Conservation (phyloP, 2,329 filamentous ascomycete species). For the Fusarium poae region DNA sequence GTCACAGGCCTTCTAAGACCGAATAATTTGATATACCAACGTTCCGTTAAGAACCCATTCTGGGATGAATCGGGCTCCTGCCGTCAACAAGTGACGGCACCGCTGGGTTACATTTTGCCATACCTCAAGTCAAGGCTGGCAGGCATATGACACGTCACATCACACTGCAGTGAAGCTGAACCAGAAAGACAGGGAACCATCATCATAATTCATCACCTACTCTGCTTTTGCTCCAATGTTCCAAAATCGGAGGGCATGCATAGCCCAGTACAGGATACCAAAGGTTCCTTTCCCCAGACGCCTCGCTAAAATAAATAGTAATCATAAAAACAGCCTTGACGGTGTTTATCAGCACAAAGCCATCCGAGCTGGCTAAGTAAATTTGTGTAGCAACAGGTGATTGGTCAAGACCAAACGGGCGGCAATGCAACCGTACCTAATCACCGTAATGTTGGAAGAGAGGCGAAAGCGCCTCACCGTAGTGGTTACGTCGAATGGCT, state of each 20-base stretch:
- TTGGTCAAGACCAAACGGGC: constrained; percentile 18
- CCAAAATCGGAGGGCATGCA: constrained; percentile 31
- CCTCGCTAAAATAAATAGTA: constrained; percentile 52
- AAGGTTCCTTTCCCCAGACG: constrained; percentile 50
- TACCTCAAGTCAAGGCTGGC: constrained; percentile 13
- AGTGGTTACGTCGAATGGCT: constrained; percentile 95
- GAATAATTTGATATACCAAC: constrained; percentile 73
- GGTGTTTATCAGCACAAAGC: constrained; percentile 36
- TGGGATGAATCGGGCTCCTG: constrained; percentile 77
- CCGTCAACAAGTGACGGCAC: constrained; percentile 79
- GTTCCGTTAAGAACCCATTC: constrained; percentile 84
- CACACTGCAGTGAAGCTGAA: constrained; percentile 21
- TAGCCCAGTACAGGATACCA: constrained; percentile 37
- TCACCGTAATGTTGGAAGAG: constrained; percentile 77
- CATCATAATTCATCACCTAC: constrained; percentile 49
- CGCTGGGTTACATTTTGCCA: constrained; percentile 65
- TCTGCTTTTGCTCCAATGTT: constrained; percentile 35
- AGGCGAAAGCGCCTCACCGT: constrained; percentile 84
- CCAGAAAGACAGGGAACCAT: constrained; percentile 33
- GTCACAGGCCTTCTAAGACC: constrained; percentile 57
- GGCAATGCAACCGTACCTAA: constrained; percentile 51
- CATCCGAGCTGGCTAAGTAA: constrained; percentile 10
- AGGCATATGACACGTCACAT: constrained; percentile 9
- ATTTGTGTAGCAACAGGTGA: constrained; percentile 25
- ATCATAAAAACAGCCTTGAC: constrained; percentile 35